Conservation (phyloP, 768 basidiomycete species). For the Cantharellus cinnabarinus region DNA sequence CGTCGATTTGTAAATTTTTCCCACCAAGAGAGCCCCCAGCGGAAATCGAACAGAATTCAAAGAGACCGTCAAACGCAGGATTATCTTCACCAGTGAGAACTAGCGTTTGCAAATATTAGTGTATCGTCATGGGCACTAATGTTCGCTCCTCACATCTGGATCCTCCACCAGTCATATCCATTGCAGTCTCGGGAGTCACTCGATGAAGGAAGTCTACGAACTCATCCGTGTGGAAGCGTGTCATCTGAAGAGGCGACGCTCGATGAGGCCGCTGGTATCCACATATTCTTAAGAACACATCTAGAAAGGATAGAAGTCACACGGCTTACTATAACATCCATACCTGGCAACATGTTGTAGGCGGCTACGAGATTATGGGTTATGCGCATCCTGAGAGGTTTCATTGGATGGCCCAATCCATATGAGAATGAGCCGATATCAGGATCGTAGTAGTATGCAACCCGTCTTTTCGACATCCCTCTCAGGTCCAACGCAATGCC, state of each 20-base stretch:
- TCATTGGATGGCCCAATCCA: conserved; percentile 83
- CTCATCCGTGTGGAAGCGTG: conserved; percentile 96
- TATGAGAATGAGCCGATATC: conserved; percentile 59
- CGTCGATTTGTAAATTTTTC: conserved; percentile 11
- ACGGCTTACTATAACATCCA: conserved; percentile 64
- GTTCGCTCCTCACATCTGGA: conserved; percentile 46
- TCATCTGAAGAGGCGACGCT: conserved; percentile 57
- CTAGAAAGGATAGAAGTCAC: neutral
- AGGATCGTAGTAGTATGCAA: conserved; percentile 70
- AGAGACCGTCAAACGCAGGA: conserved; percentile 88
- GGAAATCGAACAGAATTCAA: conserved; percentile 92
- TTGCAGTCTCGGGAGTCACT: conserved; percentile 81
- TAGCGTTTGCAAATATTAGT: conserved; percentile 8
- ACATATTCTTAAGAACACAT: neutral
- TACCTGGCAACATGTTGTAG: conserved; percentile 84
- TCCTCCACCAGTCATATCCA: conserved; percentile 67
- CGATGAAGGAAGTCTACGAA: conserved; percentile 79
- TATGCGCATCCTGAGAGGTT: conserved; percentile 86
- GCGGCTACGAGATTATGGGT: conserved; percentile 80
- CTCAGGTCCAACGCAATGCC: neutral
- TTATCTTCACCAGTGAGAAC: conserved; percentile 77
- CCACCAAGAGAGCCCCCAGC: conserved; percentile 85
- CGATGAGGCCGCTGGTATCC: conserved; percentile 39
- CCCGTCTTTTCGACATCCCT: conserved; percentile 19
- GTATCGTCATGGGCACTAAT: neutral